Conservation (phyloP, 495 filamentous ascomycete genomes). For the Penicillium crystallinum region DNA sequence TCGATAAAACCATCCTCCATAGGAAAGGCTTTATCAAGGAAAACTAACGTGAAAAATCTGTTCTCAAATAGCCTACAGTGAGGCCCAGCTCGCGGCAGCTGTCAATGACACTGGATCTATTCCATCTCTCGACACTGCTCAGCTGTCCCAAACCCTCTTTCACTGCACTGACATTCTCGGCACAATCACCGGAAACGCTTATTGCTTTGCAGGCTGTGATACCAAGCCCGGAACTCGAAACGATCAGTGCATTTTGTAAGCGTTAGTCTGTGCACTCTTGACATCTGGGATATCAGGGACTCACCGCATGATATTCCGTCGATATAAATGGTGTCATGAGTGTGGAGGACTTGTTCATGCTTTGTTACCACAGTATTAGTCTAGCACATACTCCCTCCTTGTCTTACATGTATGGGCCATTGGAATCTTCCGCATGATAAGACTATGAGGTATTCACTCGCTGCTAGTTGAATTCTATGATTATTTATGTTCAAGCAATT, state of each 20-base stretch:
- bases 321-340: neutral
- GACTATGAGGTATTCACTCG: neutral
- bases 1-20: neutral
- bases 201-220: constrained; percentile 21
- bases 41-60: neutral
- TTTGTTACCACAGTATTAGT: neutral
- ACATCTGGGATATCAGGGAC: too few species aligned
- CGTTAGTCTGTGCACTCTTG: neutral
- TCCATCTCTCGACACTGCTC: constrained; percentile 2
- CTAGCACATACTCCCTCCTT: constrained; percentile 4
- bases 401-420: neutral
- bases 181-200: constrained; percentile 17
- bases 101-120: constrained; percentile 19
- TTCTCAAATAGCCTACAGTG: constrained; percentile 8
- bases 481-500: too few species aligned
- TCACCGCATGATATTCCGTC: neutral
- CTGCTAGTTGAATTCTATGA: neutral
- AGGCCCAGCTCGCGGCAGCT: constrained; percentile 12
- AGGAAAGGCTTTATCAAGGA: neutral
- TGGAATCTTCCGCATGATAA: neutral
- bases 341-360: neutral
- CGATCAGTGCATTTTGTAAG: constrained; percentile 20
- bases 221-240: constrained; percentile 14
- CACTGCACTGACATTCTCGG: constrained; percentile 22
- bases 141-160: constrained; percentile 17